Evolutionary conservation across 768 basidiomycete genomes (phyloP).

Genomic region (Boletellus ananas): DNA sequence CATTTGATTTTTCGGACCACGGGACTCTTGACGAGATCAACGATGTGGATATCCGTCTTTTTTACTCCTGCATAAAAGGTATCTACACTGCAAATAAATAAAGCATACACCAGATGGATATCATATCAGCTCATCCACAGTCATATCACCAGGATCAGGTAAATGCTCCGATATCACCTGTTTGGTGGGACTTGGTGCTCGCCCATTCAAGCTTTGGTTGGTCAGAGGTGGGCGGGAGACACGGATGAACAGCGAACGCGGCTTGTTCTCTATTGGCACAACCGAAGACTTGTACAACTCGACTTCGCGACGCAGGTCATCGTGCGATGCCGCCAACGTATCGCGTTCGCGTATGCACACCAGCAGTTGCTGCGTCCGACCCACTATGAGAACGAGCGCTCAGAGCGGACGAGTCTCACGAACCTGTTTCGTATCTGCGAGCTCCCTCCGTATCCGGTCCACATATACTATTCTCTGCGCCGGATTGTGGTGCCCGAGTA

Average conservation of each 20-base stretch:
- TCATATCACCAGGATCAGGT: conserved; percentile 47
- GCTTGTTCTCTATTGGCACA: conserved; percentile 47
- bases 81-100: conserved; percentile 13
- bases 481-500: conserved; percentile 80
- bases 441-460: conserved; percentile 74
- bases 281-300: conserved; percentile 59
- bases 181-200: conserved; percentile 11
- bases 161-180: conserved; percentile 30
- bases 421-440: conserved; percentile 80
- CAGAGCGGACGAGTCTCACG: conserved; percentile 22
- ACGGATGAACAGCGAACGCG: conserved; percentile 46
- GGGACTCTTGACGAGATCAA: background rate
- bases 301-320: conserved; percentile 50
- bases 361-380: conserved; percentile 43
- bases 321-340: conserved; percentile 38
- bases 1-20: background rate
- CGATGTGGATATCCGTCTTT: background rate
- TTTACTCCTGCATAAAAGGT: background rate
- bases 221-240: conserved; percentile 47
- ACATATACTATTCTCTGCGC: conserved; percentile 85
- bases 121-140: conserved; percentile 44
- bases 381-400: background rate
- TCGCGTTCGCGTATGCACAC: conserved; percentile 48
- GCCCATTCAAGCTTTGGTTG: conserved; percentile 38
- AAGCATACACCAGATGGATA: conserved; percentile 5